A percentile compares a stretch with the other conserved stretches of the same genome.
Evolutionary conservation across 2,329 filamentous ascomycete species (phyloP).

Genomic region (Aspergillus awamori): DNA sequence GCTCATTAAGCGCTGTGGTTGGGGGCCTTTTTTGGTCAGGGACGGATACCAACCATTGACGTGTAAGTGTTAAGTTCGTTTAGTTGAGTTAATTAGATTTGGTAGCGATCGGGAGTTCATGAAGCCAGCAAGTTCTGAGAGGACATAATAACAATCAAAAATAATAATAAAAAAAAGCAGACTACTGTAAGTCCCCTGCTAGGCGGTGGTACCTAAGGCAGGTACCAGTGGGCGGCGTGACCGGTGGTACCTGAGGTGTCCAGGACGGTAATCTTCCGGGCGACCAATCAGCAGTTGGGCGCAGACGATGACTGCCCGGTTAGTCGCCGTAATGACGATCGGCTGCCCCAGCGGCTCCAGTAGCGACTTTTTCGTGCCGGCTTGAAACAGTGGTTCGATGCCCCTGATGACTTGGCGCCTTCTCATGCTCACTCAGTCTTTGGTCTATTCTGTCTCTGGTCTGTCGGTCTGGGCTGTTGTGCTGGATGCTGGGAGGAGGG

Average conservation of each 20-base stretch:
- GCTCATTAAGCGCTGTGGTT: no score
- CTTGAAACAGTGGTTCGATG: constrained; percentile 23
- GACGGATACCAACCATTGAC: no score
- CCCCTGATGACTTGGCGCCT: constrained; percentile 19
- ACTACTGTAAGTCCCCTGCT: neutral
- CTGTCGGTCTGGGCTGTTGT: constrained; percentile 5
- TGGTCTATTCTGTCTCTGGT: neutral
- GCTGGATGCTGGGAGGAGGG: neutral
- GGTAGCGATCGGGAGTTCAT: no score
- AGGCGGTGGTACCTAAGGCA: constrained; percentile 8
- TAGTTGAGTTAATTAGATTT: no score
- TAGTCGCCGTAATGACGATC: constrained; percentile 20
- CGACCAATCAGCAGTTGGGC: constrained; percentile 6
- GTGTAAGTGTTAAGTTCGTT: no score
- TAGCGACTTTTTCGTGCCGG: constrained; percentile 10
- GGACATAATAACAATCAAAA: no score
- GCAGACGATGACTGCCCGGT: constrained; percentile 8
- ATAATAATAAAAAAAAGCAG: no score
- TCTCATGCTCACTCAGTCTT: constrained; percentile 6
- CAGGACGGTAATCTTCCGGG: constrained; percentile 8
- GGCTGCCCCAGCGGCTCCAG: constrained; percentile 20
- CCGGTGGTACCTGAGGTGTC: constrained; percentile 9
- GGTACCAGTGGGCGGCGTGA: neutral
- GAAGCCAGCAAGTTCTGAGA: no score
- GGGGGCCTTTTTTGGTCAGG: no score